Conservation (phyloP, 345 rosid species). For the Boechera stricta region DNA sequence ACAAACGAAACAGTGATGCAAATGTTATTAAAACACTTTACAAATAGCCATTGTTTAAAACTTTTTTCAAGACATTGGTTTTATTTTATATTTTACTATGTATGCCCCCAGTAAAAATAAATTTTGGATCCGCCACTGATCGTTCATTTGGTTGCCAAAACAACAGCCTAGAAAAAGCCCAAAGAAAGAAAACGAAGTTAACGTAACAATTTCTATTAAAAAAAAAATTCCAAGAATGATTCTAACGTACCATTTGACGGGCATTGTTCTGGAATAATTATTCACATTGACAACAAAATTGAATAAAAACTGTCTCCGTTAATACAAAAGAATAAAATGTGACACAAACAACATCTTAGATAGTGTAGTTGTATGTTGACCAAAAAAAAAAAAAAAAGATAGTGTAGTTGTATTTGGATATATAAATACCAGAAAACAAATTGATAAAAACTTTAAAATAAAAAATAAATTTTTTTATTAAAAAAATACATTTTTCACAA, state of each 20-base stretch:
- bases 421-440: neutral
- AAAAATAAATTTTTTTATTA: no score
- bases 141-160: constrained; percentile 90
- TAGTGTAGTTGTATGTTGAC: no score
- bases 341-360: neutral
- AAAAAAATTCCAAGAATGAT: neutral
- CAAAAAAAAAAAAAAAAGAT: neutral
- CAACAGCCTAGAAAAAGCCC: constrained; percentile 60
- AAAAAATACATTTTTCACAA: no score
- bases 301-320: neutral
- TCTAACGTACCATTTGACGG: neutral
- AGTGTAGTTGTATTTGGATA: no score
- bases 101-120: no score
- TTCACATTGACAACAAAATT: neutral
- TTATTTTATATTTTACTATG: no score
- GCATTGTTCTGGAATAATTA: neutral
- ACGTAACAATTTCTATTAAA: neutral
- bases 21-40: no score
- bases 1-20: no score
- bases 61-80: no score
- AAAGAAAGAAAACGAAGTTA: neutral
- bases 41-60: no score
- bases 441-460: neutral
- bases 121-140: neutral
- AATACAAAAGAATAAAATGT: neutral